Evolutionary conservation across 1,284 basidiomycete genomes (phyloP).

Genomic region (Rugosomyces carneus): DNA sequence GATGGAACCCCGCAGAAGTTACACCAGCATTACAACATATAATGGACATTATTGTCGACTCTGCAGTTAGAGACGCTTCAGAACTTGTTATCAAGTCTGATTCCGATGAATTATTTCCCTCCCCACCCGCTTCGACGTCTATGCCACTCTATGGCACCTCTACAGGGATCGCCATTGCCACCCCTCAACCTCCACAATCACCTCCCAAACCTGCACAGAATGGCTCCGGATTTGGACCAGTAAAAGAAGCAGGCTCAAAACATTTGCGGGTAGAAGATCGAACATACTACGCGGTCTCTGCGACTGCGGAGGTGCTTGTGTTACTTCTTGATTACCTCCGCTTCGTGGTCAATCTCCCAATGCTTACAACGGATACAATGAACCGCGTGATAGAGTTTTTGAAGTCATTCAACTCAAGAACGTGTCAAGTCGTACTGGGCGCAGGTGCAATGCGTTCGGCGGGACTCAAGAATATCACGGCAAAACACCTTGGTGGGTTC

Average conservation of each 20-base stretch:
- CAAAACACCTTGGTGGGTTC: slow-evolving; percentile 86
- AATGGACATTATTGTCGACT: slow-evolving; percentile 72
- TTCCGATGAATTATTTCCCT: slow-evolving; percentile 21
- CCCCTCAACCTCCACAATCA: slow-evolving; percentile 2
- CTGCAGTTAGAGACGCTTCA: slow-evolving; percentile 76
- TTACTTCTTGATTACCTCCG: slow-evolving; percentile 84
- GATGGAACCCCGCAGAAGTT: slow-evolving; percentile 82
- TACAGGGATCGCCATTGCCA: slow-evolving; percentile 1
- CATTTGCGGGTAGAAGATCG: slow-evolving; percentile 81
- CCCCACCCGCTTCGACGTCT: slow-evolving; percentile 25
- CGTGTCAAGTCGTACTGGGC: slow-evolving; percentile 96
- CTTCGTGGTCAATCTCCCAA: slow-evolving; percentile 82
- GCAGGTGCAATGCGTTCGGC: slow-evolving; percentile 98
- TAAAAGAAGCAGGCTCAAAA: slow-evolving; percentile 40
- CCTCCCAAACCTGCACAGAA: slow-evolving; percentile 2
- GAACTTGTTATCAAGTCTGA: slow-evolving; percentile 49
- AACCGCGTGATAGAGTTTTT: slow-evolving; percentile 91
- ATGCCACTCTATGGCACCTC: slow-evolving; percentile 14
- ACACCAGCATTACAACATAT: slow-evolving; percentile 58
- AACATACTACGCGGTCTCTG: slow-evolving; percentile 80
- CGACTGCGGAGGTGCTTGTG: slow-evolving; percentile 74
- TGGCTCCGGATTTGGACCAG: slow-evolving; percentile 11
- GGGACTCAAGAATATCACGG: slow-evolving; percentile 96
- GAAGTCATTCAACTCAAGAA: slow-evolving; percentile 96
- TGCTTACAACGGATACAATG: slow-evolving; percentile 93